Base-by-base conservation (phyloP, 1,284 basidiomycete genomes). In the Paramarasmius palmivorus region DNA sequence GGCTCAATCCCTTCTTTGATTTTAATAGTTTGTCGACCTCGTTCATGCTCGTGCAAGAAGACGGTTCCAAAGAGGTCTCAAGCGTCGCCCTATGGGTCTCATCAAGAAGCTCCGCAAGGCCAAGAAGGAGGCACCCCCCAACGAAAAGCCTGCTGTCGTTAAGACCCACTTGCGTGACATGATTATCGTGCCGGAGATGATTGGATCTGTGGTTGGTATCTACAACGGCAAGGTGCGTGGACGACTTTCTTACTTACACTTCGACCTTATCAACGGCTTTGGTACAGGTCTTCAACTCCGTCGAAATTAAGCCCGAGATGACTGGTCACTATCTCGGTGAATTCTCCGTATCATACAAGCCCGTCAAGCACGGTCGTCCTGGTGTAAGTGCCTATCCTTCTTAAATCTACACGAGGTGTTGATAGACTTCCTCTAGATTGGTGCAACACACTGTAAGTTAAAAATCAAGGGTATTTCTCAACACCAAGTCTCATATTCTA, bases 161-260 rank as follows among this genome's bases (percentile, higher is more conserved):
- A 99, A 98, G 86, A 99, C 97, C 54, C 97, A 99, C 79, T 83
- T 99, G 65, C 94, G 96, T 71, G 90, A 99, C 81, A 99, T 99
- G 96, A 95, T 98, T 75, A 89, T 99, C 73, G 96, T 99, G 59
- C 97, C 96, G 54, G 96, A 99, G 83, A 99, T 99, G 97, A 98
- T 99, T 73, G 96, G 96, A 61, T 91, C 87, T 64, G 92, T 96
- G 60, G 86, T 96, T 63, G 95, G 94, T 65, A 95, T 97, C 72
- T 99, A 99, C 90, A 96, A 95, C 72, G 95, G 95, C 68, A 95
- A 95, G 86, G 90, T 92, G 65, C 63, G 72, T 64, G 54, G 22
- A 23, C 22, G 39, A 8, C 45, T 35, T 22, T 17, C 26, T 34
- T 6, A 35, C 46, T 36, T 22, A 12, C 14, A 17, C 8, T 34